Evolutionary conservation across 2,329 filamentous ascomycete genomes (phyloP), one percentile per base, ranked within the genome.

Genomic region (Ophiostoma triangulosporum): DNA sequence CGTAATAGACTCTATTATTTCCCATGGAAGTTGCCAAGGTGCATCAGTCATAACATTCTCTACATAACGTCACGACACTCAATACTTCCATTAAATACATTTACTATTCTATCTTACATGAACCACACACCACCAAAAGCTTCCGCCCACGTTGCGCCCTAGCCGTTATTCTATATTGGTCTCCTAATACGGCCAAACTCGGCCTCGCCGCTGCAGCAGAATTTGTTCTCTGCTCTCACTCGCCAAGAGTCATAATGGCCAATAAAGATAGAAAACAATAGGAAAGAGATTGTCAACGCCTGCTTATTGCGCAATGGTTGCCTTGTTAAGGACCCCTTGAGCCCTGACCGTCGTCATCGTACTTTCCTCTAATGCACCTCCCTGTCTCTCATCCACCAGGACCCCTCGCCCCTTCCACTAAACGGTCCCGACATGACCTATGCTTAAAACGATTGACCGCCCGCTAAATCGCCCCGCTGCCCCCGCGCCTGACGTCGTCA

Each of bases 191-290:
- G 43, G 26, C 9, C 49, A 22, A 51, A 27, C 3, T 54, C 53
- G 53, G 53, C 33, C 26, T 40, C 49, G 48, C 53, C 53, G 53
- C 49, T 51, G 53, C 53, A 54, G 48, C 53, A 51, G 49, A 48
- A 24, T 26, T 33, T 54, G 31, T 40, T 43, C 46, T 38, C 24
- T 26, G n/a, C 7, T 54, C 27, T 45, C 6, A 31, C 29, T 31
- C 29, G 29, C n/a, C 1, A 24, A 40, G 36, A 40, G 17, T 24
- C 36, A 24, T 14, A 15, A n/a, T n/a, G n/a, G n/a, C n/a, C n/a
- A n/a, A n/a, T 3, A 14, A 33, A 33, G 15, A 15, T 9, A 11
- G 12, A 33, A 14, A 33, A 33, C 2, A 22, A 20, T n/a, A n/a
- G n/a, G n/a, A n/a, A n/a, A n/a, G n/a, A n/a, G n/a, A n/a, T n/a